These are phyloP conservation scores for Lophium mytilinum DNA, from an alignment of 495 filamentous ascomycete species.

Conservation along the genomic window DNA sequence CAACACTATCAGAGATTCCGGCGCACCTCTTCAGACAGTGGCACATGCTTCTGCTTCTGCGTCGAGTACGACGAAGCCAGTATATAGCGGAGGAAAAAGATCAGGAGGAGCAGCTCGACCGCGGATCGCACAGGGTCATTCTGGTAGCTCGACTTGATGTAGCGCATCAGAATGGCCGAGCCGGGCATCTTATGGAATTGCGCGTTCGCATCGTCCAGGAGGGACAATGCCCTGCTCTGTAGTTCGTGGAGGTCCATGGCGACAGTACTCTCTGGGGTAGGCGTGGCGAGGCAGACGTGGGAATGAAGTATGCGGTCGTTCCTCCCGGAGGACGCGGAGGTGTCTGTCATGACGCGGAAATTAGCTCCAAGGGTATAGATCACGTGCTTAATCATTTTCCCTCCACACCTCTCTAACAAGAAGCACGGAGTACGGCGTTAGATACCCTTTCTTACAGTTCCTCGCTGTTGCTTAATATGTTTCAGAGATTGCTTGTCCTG, in stretches of 20 bases:
- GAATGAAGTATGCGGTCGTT: not conserved
- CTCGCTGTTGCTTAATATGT: too few relatives aligned
- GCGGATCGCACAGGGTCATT: conserved; percentile 90
- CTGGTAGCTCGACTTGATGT: conserved; percentile 94
- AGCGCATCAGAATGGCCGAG: conserved; percentile 87
- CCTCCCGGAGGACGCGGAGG: conserved; percentile 3
- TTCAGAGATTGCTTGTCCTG: too few relatives aligned
- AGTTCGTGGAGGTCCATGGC: conserved; percentile 19
- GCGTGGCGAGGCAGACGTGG: not conserved
- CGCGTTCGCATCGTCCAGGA: conserved; percentile 16
- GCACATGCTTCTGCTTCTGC: conserved; percentile 74
- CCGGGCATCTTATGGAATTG: conserved; percentile 82
- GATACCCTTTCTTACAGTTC: too few relatives aligned
- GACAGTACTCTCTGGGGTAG: not conserved
- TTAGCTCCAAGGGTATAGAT: not conserved
- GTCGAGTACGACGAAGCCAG: conserved; percentile 86
- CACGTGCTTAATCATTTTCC: not conserved
- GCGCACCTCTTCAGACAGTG: conserved; percentile 70
- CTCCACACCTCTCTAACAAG: too few relatives aligned
- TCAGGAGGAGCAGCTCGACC: conserved; percentile 86
- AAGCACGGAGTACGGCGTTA: too few relatives aligned
- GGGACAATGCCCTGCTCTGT: conserved; percentile 13
- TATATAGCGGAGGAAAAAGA: conserved; percentile 92
- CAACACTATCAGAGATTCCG: not conserved
- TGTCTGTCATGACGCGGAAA: not conserved